phyloP scores from a whole-genome alignment of 257 asterid genomes.

The Rauvolfia tetraphylla region DNA sequence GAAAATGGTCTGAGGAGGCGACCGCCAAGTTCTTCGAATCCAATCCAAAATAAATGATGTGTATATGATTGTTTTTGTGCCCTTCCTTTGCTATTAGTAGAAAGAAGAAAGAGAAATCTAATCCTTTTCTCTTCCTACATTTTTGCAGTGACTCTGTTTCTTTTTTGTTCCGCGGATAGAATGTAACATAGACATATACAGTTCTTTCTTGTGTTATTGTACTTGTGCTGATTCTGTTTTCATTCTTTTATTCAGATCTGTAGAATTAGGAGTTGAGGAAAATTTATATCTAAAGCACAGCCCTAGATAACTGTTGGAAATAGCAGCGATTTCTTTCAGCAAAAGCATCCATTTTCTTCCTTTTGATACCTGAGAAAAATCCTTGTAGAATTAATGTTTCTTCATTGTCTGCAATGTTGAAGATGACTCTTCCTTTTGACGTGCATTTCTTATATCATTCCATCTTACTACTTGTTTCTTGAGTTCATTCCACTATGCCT shows the following conservation, averaged over 20 bases:
- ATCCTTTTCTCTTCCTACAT: conserved; percentile 15
- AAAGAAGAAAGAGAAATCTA: conserved; percentile 22
- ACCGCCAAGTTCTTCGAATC: conserved; percentile 57
- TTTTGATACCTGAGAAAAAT: background rate
- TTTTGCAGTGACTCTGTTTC: conserved; percentile 12
- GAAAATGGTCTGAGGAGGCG: conserved; percentile 35
- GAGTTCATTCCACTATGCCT: too few species aligned
- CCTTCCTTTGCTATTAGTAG: background rate
- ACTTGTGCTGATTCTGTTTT: background rate
- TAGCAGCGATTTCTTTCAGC: background rate
- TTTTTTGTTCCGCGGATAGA: background rate
- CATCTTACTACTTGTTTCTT: too few species aligned
- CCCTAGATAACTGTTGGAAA: background rate
- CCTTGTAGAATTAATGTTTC: background rate
- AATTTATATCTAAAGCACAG: conserved; percentile 5
- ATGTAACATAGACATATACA: background rate
- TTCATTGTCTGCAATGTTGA: background rate
- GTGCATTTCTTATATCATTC: too few species aligned
- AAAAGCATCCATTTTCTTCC: too few species aligned
- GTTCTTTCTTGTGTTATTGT: background rate
- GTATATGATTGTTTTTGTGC: too few species aligned
- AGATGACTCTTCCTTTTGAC: background rate
- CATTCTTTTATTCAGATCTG: background rate
- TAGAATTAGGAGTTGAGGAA: background rate
- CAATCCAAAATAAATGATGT: conserved; percentile 44